Percentiles rank a stretch among this genome's conserved stretches.
phyloP scores from a whole-genome alignment of 1,139 yeast species.

The Meyerozyma athensensis region DNA sequence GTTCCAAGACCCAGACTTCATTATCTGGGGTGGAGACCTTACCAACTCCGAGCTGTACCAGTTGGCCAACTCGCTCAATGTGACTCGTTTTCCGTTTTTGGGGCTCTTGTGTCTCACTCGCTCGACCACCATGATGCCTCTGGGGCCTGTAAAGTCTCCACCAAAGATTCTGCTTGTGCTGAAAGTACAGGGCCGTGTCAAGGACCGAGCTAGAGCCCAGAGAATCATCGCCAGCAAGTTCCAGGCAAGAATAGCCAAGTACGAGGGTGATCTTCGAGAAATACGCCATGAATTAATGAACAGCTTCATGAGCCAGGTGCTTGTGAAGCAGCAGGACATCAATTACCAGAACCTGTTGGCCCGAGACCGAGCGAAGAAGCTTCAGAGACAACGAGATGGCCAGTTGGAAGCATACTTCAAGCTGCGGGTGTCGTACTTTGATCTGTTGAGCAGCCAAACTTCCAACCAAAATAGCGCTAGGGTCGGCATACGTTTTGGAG shows the following conservation, averaged over 20 bases:
- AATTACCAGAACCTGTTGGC: conserved; percentile 70
- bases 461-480: conserved; percentile 32
- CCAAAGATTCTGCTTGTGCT: conserved; percentile 59
- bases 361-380: conserved; percentile 43
- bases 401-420: conserved; percentile 24
- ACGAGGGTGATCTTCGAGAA: conserved; percentile 55
- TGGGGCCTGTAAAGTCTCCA: conserved; percentile 49
- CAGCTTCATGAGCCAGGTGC: conserved; percentile 52
- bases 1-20: conserved; percentile 35
- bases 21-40: conserved; percentile 89
- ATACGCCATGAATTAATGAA: conserved; percentile 62
- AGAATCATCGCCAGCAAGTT: conserved; percentile 35
- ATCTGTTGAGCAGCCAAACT: conserved; percentile 33
- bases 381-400: conserved; percentile 16
- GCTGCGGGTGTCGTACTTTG: conserved; percentile 48
- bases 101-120: conserved; percentile 62
- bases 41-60: conserved; percentile 80
- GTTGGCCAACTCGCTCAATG: conserved; percentile 70
- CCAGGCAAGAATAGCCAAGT: conserved; percentile 43
- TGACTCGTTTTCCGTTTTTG: conserved; percentile 74
- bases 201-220: conserved; percentile 25
- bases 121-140: conserved; percentile 49
- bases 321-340: conserved; percentile 70
- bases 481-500: conserved; percentile 54
- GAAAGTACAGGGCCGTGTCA: conserved; percentile 61